Conservation (phyloP, 192 early-diverging fungal genomes). For the Chytriomyces sp. region DNA sequence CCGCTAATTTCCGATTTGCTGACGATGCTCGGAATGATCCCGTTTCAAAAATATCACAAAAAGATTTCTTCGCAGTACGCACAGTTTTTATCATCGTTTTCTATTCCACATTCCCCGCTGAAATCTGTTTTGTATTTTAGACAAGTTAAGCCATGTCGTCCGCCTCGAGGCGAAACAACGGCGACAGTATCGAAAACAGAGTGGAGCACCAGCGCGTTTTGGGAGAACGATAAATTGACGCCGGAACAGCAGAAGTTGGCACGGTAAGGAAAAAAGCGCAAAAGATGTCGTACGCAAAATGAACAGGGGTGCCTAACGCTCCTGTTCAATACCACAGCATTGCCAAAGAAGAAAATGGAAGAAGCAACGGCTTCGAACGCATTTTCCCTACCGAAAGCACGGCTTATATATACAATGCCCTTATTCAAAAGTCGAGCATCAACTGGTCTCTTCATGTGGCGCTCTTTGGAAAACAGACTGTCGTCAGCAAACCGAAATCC, state of each 20-base stretch:
- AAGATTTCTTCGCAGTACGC: background rate
- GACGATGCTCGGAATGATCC: conserved; percentile 38
- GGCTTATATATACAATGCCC: conserved; percentile 27
- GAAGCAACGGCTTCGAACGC: conserved; percentile 17
- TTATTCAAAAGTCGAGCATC: conserved; percentile 21
- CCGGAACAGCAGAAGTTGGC: conserved; percentile 25
- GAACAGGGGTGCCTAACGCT: background rate
- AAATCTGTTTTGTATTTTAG: background rate
- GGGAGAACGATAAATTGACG: conserved; percentile 19
- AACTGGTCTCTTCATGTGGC: conserved; percentile 32
- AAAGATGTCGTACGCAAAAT: background rate
- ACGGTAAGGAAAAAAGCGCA: background rate
- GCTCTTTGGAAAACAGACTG: conserved; percentile 16
- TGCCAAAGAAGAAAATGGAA: conserved; percentile 34
- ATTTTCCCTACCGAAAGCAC: conserved; percentile 30
- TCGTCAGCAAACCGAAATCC: background rate
- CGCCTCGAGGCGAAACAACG: conserved; percentile 9
- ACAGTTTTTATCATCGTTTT: background rate
- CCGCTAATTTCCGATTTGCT: conserved; percentile 33
- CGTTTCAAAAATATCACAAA: conserved; percentile 22
- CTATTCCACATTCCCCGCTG: background rate
- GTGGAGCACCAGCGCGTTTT: conserved; percentile 20
- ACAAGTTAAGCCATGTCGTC: conserved; percentile 28
- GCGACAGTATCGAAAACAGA: conserved; percentile 28
- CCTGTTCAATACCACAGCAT: background rate